Evolutionary conservation across 1,284 basidiomycete species (phyloP), one percentile per base, ranked within the genome.

Genomic region (Puccinia triticina): DNA sequence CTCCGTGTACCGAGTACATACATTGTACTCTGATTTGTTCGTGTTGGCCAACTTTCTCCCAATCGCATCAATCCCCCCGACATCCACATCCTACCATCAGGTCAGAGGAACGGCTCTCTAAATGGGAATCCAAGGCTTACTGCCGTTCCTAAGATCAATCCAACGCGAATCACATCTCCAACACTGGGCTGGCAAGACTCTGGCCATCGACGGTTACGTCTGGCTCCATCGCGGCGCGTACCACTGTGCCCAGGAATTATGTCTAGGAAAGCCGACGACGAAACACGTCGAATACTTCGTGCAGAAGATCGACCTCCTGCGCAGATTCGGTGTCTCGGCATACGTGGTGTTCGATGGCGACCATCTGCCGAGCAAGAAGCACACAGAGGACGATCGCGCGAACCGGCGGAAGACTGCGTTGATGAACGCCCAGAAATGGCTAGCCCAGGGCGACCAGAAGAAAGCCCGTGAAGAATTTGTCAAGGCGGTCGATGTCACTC

Each of bases 221-320:
- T 98, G 96, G 96, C 90, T 99, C n/a, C 97, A 99, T 87, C 92
- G 92, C 84, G 97, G 95, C 16, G 91, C 94, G 0, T 96, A 94
- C 86, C 90, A 93, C 0, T 99, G 97, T 88, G 94, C 97, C 61
- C 72, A 75, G 61, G 75, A 83, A 43, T 46, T 78, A 10, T 77
- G 78, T 29, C 29, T 73, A 61, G 43, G 55, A 10, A 61, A 76
- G 12, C 48, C 75, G n/a, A 83, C 72, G 18, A 74, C 46, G 85
- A 95, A 94, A 88, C 98, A 98, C 89, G 94, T 98, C 84, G 92
- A 97, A 85, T 98, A 96, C 88, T 92, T 93, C n/a, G 94, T 98
- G 93, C 91, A 94, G 84, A 91, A 93, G 34, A 91, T 99, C 55
- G 91, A 94, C 37, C 90, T 99, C 85, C 88, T 99, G 76, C 91